Percentiles rank a stretch among this genome's conserved stretches.
Conservation (phyloP, 495 filamentous ascomycete genomes). For the Penicillium lividum region DNA sequence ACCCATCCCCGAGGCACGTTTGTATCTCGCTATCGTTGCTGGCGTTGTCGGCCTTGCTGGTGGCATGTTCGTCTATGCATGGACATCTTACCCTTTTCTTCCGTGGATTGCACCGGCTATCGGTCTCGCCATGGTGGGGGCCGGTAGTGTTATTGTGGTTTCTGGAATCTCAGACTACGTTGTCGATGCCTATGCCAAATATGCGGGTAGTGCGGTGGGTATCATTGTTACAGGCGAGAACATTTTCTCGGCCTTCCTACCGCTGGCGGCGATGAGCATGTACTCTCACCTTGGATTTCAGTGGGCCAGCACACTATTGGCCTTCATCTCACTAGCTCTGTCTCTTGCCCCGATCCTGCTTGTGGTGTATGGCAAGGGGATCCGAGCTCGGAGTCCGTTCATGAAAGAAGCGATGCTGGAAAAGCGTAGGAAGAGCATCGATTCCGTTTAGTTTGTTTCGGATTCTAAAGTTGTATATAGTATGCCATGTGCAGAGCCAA, state of each 20-base stretch:
- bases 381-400: constrained; percentile 37
- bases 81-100: constrained; percentile 36
- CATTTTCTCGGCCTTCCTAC: constrained; percentile 37
- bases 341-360: constrained; percentile 35
- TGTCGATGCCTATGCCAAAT: constrained; percentile 35
- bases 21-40: constrained; percentile 34
- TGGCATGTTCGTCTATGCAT: constrained; percentile 43
- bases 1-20: constrained; percentile 40
- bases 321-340: constrained; percentile 36
- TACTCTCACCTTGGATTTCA: constrained; percentile 43
- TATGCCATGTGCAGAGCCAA: neutral
- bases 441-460: constrained; percentile 19
- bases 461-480: constrained; percentile 13
- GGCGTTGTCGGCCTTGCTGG: constrained; percentile 35
- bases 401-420: constrained; percentile 38
- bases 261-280: constrained; percentile 45
- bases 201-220: constrained; percentile 37
- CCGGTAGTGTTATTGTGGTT: constrained; percentile 33
- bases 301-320: constrained; percentile 47
- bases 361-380: constrained; percentile 30
- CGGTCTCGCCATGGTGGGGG: constrained; percentile 39
- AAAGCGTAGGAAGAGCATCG: constrained; percentile 27
- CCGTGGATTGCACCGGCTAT: constrained; percentile 42
- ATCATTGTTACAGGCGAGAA: constrained; percentile 41
- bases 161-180: constrained; percentile 35